phyloP scores from a whole-genome alignment of 345 rosid genomes.

The Eucalyptus regnans region DNA sequence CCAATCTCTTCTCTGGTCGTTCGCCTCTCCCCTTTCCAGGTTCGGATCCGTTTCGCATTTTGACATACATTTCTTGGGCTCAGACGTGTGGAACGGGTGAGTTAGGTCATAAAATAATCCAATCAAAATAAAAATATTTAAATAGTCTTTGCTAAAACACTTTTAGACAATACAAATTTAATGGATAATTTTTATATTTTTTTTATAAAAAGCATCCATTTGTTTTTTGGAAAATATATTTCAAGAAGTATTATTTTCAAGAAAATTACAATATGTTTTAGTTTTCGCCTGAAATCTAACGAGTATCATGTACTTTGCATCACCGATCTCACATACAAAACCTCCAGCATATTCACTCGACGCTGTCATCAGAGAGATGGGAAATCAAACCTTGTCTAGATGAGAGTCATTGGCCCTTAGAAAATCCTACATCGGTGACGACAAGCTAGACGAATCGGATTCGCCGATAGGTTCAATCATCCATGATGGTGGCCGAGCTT shows the following conservation, averaged over 20 bases:
- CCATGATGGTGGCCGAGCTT: conserved; percentile 18
- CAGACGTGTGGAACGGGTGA: fast-evolving
- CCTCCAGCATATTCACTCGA: conserved; percentile 39
- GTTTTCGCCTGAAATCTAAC: too few relatives aligned
- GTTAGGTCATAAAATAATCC: too few relatives aligned
- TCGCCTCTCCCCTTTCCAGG: not conserved
- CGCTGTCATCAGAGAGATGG: conserved; percentile 36
- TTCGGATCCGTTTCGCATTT: not conserved
- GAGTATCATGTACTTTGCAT: conserved; percentile 41
- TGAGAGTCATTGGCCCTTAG: conserved; percentile 34
- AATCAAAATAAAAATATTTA: too few relatives aligned
- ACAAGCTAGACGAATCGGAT: conserved; percentile 70
- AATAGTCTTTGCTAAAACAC: too few relatives aligned
- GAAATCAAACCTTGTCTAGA: conserved; percentile 21
- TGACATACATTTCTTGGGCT: not conserved
- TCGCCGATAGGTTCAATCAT: conserved; percentile 41
- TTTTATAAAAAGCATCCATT: fast-evolving
- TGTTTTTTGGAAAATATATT: too few relatives aligned
- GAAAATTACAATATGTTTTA: too few relatives aligned
- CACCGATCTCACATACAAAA: conserved; percentile 31
- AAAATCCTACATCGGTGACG: conserved; percentile 66
- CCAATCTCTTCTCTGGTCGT: not conserved
- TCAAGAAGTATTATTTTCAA: too few relatives aligned
- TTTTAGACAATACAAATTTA: too few relatives aligned
- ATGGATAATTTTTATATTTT: too few relatives aligned